Base-by-base conservation (phyloP, 2,329 filamentous ascomycete species). In the Neurospora crassa region DNA sequence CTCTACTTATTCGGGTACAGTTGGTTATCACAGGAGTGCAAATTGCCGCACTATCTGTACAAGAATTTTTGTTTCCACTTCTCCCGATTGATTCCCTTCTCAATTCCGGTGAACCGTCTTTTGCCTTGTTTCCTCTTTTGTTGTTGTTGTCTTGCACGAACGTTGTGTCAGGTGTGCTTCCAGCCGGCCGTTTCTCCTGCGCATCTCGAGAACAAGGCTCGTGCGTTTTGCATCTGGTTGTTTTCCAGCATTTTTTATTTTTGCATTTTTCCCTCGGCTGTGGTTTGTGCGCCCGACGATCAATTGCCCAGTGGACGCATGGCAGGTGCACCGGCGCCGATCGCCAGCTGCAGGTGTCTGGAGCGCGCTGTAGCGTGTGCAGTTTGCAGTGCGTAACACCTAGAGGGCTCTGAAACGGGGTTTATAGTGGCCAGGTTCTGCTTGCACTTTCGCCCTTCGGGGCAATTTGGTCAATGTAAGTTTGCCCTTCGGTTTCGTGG, bases 381-480 rank as follows among this genome's bases (percentile, higher is more conserved):
- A 45, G 10, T 45, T n/a, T 45, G n/a, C 20, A 53, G 20, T 20
- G 20, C 29, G 24, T 14, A 24, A 14, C 11, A 34, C 24, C 8
- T 40, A 59, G 7, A 59, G 12, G 47, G 6, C 7, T 16, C 7
- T 18, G 10, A 3, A 63, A 10, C 24, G 63, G 67, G 42, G 37
- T 16, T 71, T 70, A 73, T 74, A 71, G 18, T 68, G 16, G 6
- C 20, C 12, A 18, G 2, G 37, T 11, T 34, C 16, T 16, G n/a
- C 7, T 6, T 3, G 3, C 2, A 1, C 16, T 67, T 14, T 70
- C 29, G 73, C 70, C 75, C 73, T 76, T 74, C 73, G 75, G 75
- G 75, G 71, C 75, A 76, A 63, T 76, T 75, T 76, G 75, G 75
- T 76, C 75, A 76, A 76, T 76, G 74, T 76, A 71, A 72, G 74